phyloP scores from a whole-genome alignment of 805 yeast species.

The Metschnikowia cerradonensis region DNA sequence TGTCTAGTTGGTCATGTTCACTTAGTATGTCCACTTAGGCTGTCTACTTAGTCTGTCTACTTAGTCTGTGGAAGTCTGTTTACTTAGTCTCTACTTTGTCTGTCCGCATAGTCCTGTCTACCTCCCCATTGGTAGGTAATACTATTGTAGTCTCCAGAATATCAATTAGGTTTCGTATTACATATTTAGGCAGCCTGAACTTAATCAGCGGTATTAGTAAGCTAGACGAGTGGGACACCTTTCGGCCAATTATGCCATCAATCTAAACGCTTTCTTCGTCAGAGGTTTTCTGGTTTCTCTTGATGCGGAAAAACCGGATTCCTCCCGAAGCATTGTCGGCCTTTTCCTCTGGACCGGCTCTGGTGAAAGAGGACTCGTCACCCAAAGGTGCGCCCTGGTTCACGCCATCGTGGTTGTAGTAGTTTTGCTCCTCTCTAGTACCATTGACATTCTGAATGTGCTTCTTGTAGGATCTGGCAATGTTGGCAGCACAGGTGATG shows the following conservation, averaged over 20 bases:
- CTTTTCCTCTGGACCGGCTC: constrained; percentile 31
- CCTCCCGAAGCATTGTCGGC: constrained; percentile 49
- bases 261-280: constrained; percentile 43
- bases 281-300: constrained; percentile 45
- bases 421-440: constrained; percentile 15
- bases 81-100: too few relatives aligned
- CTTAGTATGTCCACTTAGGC: too few relatives aligned
- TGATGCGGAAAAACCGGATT: constrained; percentile 72
- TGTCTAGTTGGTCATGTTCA: too few relatives aligned
- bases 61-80: too few relatives aligned
- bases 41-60: too few relatives aligned
- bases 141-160: neutral
- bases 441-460: constrained; percentile 42
- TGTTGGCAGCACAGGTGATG: constrained; percentile 48
- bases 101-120: neutral
- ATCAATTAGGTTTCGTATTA: neutral
- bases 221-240: neutral
- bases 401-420: constrained; percentile 16
- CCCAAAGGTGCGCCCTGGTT: constrained; percentile 24
- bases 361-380: constrained; percentile 42
- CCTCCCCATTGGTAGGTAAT: too few relatives aligned
- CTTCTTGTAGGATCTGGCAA: constrained; percentile 47
- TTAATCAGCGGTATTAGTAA: constrained; percentile 1
- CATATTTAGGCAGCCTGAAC: neutral
- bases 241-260: neutral